Conservation (phyloP, 2,329 filamentous ascomycete genomes). For the Calonectria pauciramosa region DNA sequence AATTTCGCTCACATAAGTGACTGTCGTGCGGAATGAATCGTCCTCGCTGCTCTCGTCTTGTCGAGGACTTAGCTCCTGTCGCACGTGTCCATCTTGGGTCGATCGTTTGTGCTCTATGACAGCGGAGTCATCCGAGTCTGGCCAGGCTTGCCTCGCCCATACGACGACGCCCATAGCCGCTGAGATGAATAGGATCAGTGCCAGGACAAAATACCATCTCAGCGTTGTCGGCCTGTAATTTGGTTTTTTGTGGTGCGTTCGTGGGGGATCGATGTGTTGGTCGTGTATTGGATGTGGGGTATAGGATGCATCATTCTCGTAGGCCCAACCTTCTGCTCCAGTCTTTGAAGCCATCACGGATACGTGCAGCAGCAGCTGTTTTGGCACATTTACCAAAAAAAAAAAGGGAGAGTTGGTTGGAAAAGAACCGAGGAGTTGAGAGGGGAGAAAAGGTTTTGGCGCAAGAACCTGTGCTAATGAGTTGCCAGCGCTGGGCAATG, state of each 20-base stretch:
- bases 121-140: conserved; percentile 39
- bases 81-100: background rate
- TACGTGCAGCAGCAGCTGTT: too few species aligned
- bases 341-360: background rate
- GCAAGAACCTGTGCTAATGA: background rate
- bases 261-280: background rate
- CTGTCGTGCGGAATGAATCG: background rate
- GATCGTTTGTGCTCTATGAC: conserved; percentile 34
- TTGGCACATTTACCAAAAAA: background rate
- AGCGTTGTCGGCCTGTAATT: conserved; percentile 42
- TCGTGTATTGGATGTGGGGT: background rate
- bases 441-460: too few species aligned
- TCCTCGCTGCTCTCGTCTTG: background rate
- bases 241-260: conserved; percentile 1
- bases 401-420: too few species aligned
- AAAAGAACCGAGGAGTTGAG: background rate
- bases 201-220: conserved; percentile 42
- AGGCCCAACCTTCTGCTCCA: background rate
- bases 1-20: conserved; percentile 1
- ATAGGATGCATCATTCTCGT: background rate
- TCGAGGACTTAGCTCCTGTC: background rate
- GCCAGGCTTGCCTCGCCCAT: conserved; percentile 40
- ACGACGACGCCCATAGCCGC: conserved; percentile 38
- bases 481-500: background rate
- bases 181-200: conserved; percentile 33